These are phyloP conservation scores for Xylariaceae sp. DNA, from an alignment of 2,329 filamentous ascomycete genomes.

Conservation along the genomic window DNA sequence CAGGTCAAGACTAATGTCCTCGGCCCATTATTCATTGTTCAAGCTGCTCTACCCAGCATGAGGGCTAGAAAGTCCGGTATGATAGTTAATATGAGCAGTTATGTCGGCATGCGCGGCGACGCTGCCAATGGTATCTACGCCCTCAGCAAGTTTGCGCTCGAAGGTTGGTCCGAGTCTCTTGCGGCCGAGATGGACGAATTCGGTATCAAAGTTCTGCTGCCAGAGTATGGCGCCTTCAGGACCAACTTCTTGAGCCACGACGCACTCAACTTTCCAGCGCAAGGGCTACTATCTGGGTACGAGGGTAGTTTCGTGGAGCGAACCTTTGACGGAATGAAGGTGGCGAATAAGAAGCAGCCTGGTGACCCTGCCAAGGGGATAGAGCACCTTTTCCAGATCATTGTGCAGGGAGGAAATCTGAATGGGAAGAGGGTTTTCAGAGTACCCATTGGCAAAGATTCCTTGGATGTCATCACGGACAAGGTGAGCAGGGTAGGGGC, in stretches of 20 bases:
- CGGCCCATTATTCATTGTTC: slow-evolving; percentile 37
- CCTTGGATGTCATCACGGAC: no score
- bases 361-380: no score
- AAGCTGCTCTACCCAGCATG: slow-evolving; percentile 38
- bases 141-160: slow-evolving; percentile 48
- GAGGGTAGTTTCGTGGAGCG: no score
- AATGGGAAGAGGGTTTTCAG: no score
- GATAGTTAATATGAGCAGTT: slow-evolving; percentile 39
- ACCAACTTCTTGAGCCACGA: slow-evolving; percentile 49
- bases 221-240: slow-evolving; percentile 51
- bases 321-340: no score
- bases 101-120: slow-evolving; percentile 33
- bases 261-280: no score
- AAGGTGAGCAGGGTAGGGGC: no score
- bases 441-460: no score
- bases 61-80: slow-evolving; percentile 33
- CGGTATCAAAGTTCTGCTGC: slow-evolving; percentile 47
- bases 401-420: no score
- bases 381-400: no score
- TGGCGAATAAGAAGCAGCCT: no score
- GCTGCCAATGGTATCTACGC: slow-evolving; percentile 29
- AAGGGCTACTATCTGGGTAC: no score
- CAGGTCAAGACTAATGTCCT: slow-evolving; percentile 40
- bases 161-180: slow-evolving; percentile 48
- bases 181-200: slow-evolving; percentile 46